These are phyloP conservation scores for Talaromyces amestolkiae DNA, from an alignment of 2,329 filamentous ascomycete species.

Conservation along the genomic window DNA sequence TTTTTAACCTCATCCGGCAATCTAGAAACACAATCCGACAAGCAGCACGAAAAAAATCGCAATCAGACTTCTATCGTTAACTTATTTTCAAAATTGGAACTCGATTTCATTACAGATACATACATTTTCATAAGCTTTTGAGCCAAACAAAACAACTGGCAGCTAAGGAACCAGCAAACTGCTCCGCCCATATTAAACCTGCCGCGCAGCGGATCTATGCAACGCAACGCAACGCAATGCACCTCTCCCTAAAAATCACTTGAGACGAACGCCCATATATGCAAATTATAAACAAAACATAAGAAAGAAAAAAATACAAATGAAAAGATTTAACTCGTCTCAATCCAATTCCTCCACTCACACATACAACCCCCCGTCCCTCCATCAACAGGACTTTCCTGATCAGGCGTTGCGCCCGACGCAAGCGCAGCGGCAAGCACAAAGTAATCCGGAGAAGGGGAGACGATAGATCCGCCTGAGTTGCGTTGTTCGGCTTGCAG, in stretches of 20 bases:
- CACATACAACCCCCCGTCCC: constrained; percentile 51
- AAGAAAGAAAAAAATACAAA: background rate
- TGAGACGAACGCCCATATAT: background rate
- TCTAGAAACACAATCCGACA: too few species aligned
- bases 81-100: too few species aligned
- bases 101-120: background rate
- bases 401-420: background rate
- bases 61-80: too few species aligned
- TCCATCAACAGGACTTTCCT: constrained; percentile 50
- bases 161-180: too few species aligned
- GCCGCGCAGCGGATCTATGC: background rate
- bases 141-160: background rate
- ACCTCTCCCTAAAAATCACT: background rate
- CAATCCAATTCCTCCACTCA: constrained; percentile 21
- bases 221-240: background rate
- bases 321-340: background rate
- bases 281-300: background rate
- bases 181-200: background rate
- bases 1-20: too few species aligned
- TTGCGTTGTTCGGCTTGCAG: constrained; percentile 54
- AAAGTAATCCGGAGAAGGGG: constrained; percentile 50
- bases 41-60: too few species aligned
- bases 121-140: background rate
- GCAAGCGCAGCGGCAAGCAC: constrained; percentile 23
- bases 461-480: constrained; percentile 52